Base-by-base conservation (phyloP, 2,329 filamentous ascomycete genomes). In the Aspergillus spinulosporus region DNA sequence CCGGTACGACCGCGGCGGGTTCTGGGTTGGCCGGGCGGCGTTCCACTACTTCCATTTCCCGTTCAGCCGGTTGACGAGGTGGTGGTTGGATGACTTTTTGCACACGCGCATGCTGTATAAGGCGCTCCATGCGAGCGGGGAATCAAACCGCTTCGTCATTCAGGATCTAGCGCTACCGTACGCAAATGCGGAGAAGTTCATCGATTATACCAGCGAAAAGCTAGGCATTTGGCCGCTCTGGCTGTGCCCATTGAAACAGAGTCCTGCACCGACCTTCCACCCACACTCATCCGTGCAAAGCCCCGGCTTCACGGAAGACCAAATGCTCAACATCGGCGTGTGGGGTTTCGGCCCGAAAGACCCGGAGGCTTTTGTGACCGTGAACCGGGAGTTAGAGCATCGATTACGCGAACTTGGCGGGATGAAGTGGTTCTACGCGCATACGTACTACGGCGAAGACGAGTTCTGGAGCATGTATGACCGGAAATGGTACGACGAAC, bases 381-480 rank as follows among this genome's bases (percentile, higher is more conserved):
- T 84, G 63, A 95, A 95, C 73, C 82, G 87, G 32, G 80, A 80
- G 43, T 79, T 95, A 15, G 91, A 95, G 75, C 74, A 77, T 15
- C 88, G 88, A 67, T 82, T 92, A 3, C 77, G 78, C 47, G 80
- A 84, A 61, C 81, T 94, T 1, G 86, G 86, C 46, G 91, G 90
- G 2, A 84, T 88, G 77, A 95, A 95, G 76, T 94, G 90, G 88
- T 78, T 95, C 9, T 95, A 96, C 72, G 90, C 90, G 2, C 88
- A 93, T 66, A 88, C 89, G 0, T 95, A 92, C 76, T 94, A 94
- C 71, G 81, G 82, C n/a, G 82, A 88, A 57, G 66, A 74, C 3
- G 75, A 78, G 55, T 78, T 78, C 60, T 78, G 76, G 76, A 52
- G 61, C 5, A 72, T 75, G 46, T 77, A 76, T 58, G 70, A 78